These are phyloP conservation scores for Corymbia citriodora DNA, from an alignment of 441 rosid genomes.

Conservation along the genomic window DNA sequence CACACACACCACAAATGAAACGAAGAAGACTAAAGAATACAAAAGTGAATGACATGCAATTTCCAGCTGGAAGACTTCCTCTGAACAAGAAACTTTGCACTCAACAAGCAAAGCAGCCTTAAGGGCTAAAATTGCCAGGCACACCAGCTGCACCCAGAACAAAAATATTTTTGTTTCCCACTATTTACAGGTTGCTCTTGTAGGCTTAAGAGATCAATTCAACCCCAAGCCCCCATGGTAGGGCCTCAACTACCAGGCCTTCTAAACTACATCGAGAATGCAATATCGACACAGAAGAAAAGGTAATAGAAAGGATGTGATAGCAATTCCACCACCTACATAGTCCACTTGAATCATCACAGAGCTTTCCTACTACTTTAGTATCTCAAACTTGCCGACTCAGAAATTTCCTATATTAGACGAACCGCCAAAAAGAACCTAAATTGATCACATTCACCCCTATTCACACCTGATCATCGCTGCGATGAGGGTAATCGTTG, in stretches of 20 bases:
- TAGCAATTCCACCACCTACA: neutral
- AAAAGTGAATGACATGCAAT: neutral
- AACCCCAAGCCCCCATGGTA: neutral
- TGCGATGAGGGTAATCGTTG: neutral
- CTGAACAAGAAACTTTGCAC: neutral
- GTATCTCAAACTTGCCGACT: neutral
- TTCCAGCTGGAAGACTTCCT: neutral
- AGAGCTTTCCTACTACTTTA: neutral
- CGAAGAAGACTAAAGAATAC: neutral
- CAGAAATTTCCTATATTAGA: neutral
- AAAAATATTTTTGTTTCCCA: neutral
- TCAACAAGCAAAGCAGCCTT: neutral
- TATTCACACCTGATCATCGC: neutral
- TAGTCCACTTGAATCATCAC: neutral
- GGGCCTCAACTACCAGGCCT: neutral
- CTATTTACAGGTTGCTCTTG: neutral
- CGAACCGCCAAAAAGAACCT: neutral
- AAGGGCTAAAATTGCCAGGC: neutral
- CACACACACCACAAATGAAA: neutral
- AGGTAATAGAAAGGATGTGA: neutral
- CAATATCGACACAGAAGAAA: neutral
- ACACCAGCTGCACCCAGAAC: neutral
- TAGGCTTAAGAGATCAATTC: neutral
- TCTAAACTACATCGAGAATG: neutral
- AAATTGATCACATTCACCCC: neutral